phyloP scores from a whole-genome alignment of 73 alveolate species.

The Uronychia binucleata region DNA sequence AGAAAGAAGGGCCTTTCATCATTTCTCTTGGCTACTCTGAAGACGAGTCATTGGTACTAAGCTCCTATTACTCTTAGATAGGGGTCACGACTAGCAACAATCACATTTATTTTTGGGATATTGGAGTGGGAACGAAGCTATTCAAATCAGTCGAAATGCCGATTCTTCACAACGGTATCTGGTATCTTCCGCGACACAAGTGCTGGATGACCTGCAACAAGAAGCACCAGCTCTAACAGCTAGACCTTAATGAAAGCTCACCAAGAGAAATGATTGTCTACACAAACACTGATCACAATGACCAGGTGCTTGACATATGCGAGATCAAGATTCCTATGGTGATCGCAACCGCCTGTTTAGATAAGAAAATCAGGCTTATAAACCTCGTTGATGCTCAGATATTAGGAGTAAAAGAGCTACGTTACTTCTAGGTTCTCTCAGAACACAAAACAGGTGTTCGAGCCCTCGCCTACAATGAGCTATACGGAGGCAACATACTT shows the following conservation, averaged over 20 bases:
- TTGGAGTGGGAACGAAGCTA: constrained; percentile 52
- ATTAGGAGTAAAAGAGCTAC: constrained; percentile 44
- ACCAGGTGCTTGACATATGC: constrained; percentile 86
- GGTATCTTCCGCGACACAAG: constrained; percentile 94
- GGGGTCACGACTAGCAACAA: constrained; percentile 73
- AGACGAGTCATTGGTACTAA: background rate
- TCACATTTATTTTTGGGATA: constrained; percentile 70
- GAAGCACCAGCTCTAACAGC: constrained; percentile 63
- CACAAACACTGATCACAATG: constrained; percentile 71
- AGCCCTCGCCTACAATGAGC: constrained; percentile 70
- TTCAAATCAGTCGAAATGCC: constrained; percentile 64
- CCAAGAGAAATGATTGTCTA: constrained; percentile 36
- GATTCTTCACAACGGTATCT: constrained; percentile 78
- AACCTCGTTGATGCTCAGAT: constrained; percentile 81
- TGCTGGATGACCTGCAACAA: constrained; percentile 91
- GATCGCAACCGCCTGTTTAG: constrained; percentile 92
- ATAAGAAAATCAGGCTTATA: constrained; percentile 86
- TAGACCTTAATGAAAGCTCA: constrained; percentile 51
- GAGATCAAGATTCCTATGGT: constrained; percentile 85
- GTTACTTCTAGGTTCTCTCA: constrained; percentile 24
- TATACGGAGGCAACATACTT: constrained; percentile 80
- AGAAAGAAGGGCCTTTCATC: constrained; percentile 16
- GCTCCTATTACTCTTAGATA: background rate
- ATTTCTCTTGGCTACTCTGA: constrained; percentile 16
- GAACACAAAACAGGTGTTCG: constrained; percentile 87